Percentiles rank a stretch among this genome's conserved stretches.
These are phyloP conservation scores for Exophiala oligosperma DNA, from an alignment of 2,329 filamentous ascomycete genomes.

Conservation along the genomic window DNA sequence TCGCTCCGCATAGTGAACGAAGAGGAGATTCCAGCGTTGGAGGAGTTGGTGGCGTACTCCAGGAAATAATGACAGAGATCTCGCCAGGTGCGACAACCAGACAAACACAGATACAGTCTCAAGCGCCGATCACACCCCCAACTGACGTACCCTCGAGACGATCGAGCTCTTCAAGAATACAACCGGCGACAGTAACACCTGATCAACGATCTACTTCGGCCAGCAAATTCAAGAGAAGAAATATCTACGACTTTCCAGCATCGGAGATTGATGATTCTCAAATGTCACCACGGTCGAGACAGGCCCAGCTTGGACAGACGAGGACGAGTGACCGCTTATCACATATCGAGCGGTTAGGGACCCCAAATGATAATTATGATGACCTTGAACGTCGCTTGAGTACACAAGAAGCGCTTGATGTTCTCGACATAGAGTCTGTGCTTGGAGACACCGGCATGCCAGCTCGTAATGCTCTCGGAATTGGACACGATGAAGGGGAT, in stretches of 20 bases:
- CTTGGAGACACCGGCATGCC: slow-evolving; percentile 9
- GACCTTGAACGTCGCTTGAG: slow-evolving; percentile 3
- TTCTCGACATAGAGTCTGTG: slow-evolving; percentile 14
- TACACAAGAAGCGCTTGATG: slow-evolving; percentile 11
- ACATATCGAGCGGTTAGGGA: slow-evolving; percentile 8
- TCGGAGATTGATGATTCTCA: slow-evolving; percentile 31
- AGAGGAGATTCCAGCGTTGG: background rate
- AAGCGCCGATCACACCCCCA: slow-evolving; percentile 12
- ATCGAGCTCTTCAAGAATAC: slow-evolving; percentile 5
- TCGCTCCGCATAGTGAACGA: background rate
- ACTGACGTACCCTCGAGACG: slow-evolving; percentile 7
- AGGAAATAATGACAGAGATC: background rate
- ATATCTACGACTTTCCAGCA: slow-evolving; percentile 24
- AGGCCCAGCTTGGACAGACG: slow-evolving; percentile 7
- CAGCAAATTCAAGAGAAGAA: slow-evolving; percentile 23
- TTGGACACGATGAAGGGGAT: background rate
- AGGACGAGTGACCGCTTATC: slow-evolving; percentile 11
- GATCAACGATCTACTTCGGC: slow-evolving; percentile 16
- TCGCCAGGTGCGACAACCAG: background rate
- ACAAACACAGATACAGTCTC: background rate
- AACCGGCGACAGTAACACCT: background rate
- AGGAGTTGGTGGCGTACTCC: background rate
- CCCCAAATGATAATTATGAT: slow-evolving; percentile 6
- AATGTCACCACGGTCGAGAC: slow-evolving; percentile 27
- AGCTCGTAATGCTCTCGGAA: background rate